Percentiles rank a stretch among this genome's conserved stretches.
Conservation (phyloP, 768 basidiomycete species). For the Scleroderma bovista region DNA sequence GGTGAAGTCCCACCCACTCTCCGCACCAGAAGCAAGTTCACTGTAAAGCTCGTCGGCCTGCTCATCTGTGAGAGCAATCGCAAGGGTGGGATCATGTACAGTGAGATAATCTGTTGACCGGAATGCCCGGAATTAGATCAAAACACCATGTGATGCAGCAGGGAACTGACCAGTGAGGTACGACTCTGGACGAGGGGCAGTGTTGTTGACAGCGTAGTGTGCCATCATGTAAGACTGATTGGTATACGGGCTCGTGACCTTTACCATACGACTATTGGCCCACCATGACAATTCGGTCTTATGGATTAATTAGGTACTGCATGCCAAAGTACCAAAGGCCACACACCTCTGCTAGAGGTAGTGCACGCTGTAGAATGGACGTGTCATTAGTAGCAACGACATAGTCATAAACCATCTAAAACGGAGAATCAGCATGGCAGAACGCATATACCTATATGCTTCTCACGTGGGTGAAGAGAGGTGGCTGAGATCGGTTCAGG, state of each 20-base stretch:
- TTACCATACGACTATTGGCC: slow-evolving; percentile 63
- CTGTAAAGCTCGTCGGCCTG: slow-evolving; percentile 67
- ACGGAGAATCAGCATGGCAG: background rate
- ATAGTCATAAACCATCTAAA: slow-evolving; percentile 86
- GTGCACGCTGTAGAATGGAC: slow-evolving; percentile 67
- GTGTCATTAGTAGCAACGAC: slow-evolving; percentile 66
- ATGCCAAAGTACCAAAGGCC: background rate
- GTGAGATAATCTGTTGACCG: slow-evolving; percentile 61
- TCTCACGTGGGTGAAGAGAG: slow-evolving; percentile 74
- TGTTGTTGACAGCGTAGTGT: slow-evolving; percentile 75
- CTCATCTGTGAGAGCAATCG: slow-evolving; percentile 52
- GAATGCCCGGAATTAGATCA: slow-evolving; percentile 12
- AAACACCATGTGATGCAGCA: background rate
- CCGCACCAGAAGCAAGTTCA: slow-evolving; percentile 85
- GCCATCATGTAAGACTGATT: slow-evolving; percentile 60
- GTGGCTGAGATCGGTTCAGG: slow-evolving; percentile 88
- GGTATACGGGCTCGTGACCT: slow-evolving; percentile 66
- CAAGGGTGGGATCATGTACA: slow-evolving; percentile 57
- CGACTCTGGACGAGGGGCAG: slow-evolving; percentile 85
- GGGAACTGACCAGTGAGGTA: slow-evolving; percentile 50
- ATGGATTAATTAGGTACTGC: background rate
- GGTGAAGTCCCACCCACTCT: slow-evolving; percentile 53
- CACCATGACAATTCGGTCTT: slow-evolving; percentile 85
- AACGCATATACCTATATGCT: background rate
- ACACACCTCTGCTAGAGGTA: slow-evolving; percentile 77